Base-by-base conservation (phyloP, 129 eudicot genomes). In the Centrapalus pauciflorus region DNA sequence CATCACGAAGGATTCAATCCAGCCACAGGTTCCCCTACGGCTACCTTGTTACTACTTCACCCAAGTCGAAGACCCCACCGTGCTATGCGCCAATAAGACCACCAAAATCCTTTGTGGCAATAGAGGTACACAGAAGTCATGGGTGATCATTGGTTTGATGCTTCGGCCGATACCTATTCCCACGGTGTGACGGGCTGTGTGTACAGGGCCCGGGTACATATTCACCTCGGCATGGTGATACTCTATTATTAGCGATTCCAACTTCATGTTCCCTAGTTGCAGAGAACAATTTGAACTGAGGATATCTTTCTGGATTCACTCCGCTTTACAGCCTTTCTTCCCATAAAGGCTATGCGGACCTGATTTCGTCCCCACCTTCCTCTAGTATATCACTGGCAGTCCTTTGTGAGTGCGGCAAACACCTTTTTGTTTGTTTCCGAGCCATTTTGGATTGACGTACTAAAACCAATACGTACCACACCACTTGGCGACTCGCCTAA, bases 251-350 rank as follows among this genome's bases (percentile, higher is more conserved):
- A n/a, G n/a, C n/a, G n/a, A n/a, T n/a, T n/a, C n/a, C n/a, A n/a
- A n/a, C n/a, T n/a, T n/a, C n/a, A n/a, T n/a, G n/a, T n/a, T 35
- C 49, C 71, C 72, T 32, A 51, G 72, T 50, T 67, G 61, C 50
- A 50, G 72, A 67, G 61, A 67, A 67, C 72, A 67, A 67, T 67
- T 30, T 26, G 66, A 69, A 69, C 66, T 37, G 66, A 69, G 74
- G 38, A 55, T 35, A 69, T 69, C 74, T 69, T 69, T 69, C 55
- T 27, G 41, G 56, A 69, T 69, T 69, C 41, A 14, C 65, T 56
- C 56, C 66, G 55, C 65, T 40, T 69, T 69, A 55, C 26, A 52
- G 50, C 64, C 51, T 54, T 51, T 35, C 59, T 33, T 52, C 66
- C 66, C 66, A 33, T 59, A 59, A 59, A 35, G 65, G 65, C n/a